These are phyloP conservation scores for Acanthamoeba healyi DNA, from an alignment of 208 protist species.

Conservation along the genomic window DNA sequence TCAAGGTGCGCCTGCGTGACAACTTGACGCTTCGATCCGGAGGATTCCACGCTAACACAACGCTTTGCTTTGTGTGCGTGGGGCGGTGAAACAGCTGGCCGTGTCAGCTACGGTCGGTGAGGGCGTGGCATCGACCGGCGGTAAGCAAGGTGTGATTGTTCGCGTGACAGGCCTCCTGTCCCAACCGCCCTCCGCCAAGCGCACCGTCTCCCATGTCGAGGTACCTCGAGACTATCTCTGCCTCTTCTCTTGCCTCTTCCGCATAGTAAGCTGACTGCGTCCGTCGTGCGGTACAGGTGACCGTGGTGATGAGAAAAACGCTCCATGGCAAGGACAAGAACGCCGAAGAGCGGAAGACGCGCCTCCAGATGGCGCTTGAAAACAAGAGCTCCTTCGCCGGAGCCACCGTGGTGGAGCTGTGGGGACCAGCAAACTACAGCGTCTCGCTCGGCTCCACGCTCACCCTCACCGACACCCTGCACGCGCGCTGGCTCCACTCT, in stretches of 20 bases:
- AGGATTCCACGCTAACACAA: no score
- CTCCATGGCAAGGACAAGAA: neutral
- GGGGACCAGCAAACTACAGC: conserved; percentile 12
- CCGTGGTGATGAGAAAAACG: neutral
- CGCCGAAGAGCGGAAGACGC: neutral
- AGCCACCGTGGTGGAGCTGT: neutral
- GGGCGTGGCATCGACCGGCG: conserved; percentile 1
- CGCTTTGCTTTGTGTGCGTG: neutral
- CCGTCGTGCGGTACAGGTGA: neutral
- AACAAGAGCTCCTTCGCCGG: conserved; percentile 13
- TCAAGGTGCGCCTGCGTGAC: neutral
- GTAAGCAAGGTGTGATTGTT: conserved; percentile 5
- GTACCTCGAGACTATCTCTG: neutral
- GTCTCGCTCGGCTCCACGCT: neutral
- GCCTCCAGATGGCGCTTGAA: neutral
- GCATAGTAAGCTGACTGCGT: neutral
- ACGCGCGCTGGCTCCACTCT: conserved; percentile 21
- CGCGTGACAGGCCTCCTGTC: conserved; percentile 8
- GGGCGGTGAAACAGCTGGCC: neutral
- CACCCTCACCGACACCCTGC: conserved; percentile 30
- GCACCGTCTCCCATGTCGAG: neutral
- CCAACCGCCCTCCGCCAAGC: conserved; percentile 19
- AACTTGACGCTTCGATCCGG: no score
- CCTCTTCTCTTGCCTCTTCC: no score
- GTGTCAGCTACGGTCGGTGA: conserved; percentile 21